A percentile compares a stretch with the other conserved stretches of the same genome.
phyloP scores from a whole-genome alignment of 2,329 filamentous ascomycete species.

The Microdochium paspali region DNA sequence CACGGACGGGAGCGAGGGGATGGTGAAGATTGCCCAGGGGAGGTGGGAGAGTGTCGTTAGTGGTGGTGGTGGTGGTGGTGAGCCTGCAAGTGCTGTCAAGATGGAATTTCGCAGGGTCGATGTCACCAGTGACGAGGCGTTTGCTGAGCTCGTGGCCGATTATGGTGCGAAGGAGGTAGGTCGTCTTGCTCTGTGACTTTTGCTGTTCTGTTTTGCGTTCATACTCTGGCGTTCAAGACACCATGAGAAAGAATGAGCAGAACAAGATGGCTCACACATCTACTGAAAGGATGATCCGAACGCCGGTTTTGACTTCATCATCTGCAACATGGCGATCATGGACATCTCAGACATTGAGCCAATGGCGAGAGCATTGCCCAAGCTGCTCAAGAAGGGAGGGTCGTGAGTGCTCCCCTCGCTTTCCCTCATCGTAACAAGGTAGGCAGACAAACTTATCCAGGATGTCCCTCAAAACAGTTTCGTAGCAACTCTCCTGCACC shows the following conservation, averaged over 20 bases:
- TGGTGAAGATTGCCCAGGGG: constrained; percentile 27
- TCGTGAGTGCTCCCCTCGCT: constrained; percentile 23
- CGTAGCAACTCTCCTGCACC: constrained; percentile 36
- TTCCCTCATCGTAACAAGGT: too few species aligned
- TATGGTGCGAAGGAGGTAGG: not conserved
- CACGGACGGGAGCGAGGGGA: constrained; percentile 31
- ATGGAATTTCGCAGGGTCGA: constrained; percentile 25
- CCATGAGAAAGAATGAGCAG: too few species aligned
- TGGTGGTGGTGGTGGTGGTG: constrained; percentile 2
- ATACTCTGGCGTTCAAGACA: too few species aligned
- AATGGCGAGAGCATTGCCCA: constrained; percentile 28
- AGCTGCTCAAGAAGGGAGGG: constrained; percentile 27
- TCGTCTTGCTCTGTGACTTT: not conserved
- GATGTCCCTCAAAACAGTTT: constrained; percentile 19
- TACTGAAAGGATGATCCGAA: constrained; percentile 6
- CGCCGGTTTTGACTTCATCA: constrained; percentile 29
- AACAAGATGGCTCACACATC: not conserved
- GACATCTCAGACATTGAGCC: constrained; percentile 32
- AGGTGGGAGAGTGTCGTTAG: not conserved
- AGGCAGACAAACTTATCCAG: not conserved
- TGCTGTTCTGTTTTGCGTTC: too few species aligned
- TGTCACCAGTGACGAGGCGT: constrained; percentile 23
- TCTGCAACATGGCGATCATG: constrained; percentile 41
- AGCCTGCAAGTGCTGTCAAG: constrained; percentile 4
- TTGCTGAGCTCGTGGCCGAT: constrained; percentile 14